Base-by-base conservation (phyloP, 1,284 basidiomycete genomes). In the Exobasidium cylindrosporum region DNA sequence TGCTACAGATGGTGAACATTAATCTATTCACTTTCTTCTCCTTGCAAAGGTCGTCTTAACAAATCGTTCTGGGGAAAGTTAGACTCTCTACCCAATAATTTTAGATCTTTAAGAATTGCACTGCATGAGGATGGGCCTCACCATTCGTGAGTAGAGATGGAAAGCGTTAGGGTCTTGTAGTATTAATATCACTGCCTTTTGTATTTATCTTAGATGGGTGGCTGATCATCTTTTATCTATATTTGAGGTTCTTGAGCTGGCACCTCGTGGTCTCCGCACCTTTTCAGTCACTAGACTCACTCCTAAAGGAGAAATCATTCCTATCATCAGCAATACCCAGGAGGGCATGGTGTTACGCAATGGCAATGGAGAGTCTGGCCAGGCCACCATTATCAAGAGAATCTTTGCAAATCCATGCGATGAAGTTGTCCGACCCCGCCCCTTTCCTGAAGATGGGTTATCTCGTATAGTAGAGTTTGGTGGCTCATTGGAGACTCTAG, bases 31-130 rank as follows among this genome's bases (percentile, higher is more conserved):
- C n/a, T n/a, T n/a, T n/a, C n/a, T n/a, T n/a, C n/a, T n/a, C n/a
- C n/a, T n/a, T n/a, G n/a, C n/a, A n/a, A n/a, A 40, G 53, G 53
- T 44, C 31, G 53, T 21, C 21, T 55, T 13, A 55, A 23, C 21
- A 31, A 35, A 17, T 23, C 13, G n/a, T 29, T 55, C 32, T 55
- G 53, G 53, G 14, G 17, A 21, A 55, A 55, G n/a, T 14, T 55
- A 13, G 23, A n/a, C 17, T 26, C 17, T 13, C 26, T 55, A 23
- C 53, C 53, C 32, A 23, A 35, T 5, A 55, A 13, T 23, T 17
- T 55, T 26, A 23, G 29, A 24, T 23, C 21, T 14, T 23, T 55
- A 14, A 31, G 29, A 23, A 28, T 55, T 14, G 21, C 53, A 3
- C 29, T 30, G 4, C 13, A 6, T 17, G 53, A 55, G 29, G 40